A percentile compares a stretch with the other conserved stretches of the same genome.
phyloP scores from a whole-genome alignment of 1,284 basidiomycete genomes.

The Chalciporus piperatoides region DNA sequence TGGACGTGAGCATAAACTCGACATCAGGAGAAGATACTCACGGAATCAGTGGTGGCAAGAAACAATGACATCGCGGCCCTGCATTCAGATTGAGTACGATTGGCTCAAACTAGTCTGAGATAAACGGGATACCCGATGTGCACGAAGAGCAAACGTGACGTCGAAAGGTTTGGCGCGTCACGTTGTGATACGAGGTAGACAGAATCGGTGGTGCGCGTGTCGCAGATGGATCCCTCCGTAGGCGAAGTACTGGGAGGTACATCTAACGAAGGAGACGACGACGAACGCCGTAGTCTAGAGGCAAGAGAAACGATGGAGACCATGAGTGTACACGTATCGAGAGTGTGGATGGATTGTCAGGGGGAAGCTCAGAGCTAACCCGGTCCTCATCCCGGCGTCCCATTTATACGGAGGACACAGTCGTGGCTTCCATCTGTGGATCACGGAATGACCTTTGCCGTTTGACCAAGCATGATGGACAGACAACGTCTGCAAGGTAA shows the following conservation, averaged over 20 bases:
- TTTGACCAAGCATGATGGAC: conserved; percentile 15
- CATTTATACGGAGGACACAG: conserved; percentile 27
- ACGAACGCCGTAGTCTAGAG: conserved; percentile 16
- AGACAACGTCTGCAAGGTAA: conserved; percentile 16
- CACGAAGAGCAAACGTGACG: conserved; percentile 45
- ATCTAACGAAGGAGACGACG: background rate
- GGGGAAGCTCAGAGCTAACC: conserved; percentile 1
- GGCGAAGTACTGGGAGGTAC: conserved; percentile 7
- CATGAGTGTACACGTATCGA: conserved; percentile 14
- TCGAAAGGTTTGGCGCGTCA: conserved; percentile 37
- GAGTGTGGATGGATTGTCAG: conserved; percentile 5
- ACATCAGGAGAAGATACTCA: conserved; percentile 37
- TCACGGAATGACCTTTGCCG: conserved; percentile 17
- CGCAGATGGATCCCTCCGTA: conserved; percentile 24
- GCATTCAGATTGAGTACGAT: conserved; percentile 13
- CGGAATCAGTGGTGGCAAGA: conserved; percentile 78
- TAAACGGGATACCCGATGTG: conserved; percentile 50
- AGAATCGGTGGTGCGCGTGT: conserved; percentile 22
- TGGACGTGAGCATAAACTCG: conserved; percentile 17
- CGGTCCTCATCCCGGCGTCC: conserved; percentile 4
- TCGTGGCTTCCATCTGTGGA: conserved; percentile 24
- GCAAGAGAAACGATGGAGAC: conserved; percentile 11
- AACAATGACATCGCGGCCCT: conserved; percentile 74
- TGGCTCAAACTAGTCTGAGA: conserved; percentile 1
- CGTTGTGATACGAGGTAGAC: conserved; percentile 22